Percentiles rank a stretch among this genome's conserved stretches.
Evolutionary conservation across 495 filamentous ascomycete genomes (phyloP).

Genomic region (Pseudomonodictys pantanalensis): DNA sequence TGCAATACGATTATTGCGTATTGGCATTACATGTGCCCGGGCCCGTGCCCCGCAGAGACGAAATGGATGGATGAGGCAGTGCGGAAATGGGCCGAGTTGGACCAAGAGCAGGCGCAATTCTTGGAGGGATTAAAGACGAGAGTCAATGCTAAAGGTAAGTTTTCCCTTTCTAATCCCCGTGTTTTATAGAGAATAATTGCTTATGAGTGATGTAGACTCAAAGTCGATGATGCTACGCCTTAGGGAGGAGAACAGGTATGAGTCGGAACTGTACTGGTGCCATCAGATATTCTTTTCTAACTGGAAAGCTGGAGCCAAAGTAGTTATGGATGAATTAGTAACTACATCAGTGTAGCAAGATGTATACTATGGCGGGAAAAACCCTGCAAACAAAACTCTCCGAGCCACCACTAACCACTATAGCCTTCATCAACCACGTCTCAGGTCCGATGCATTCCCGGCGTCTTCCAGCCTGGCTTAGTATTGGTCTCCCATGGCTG

Average conservation of each 20-base stretch:
- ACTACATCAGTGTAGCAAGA: neutral
- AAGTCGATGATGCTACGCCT: neutral
- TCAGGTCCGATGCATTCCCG: too few relatives aligned
- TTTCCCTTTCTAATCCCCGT: neutral
- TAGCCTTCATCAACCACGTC: too few relatives aligned
- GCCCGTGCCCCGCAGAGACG: neutral
- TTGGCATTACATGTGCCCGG: conserved; percentile 14
- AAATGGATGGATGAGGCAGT: neutral
- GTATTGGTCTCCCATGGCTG: too few relatives aligned
- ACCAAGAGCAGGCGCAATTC: conserved; percentile 4
- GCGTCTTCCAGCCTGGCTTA: too few relatives aligned
- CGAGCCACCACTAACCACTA: too few relatives aligned
- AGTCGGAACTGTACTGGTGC: conserved; percentile 17
- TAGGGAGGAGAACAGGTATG: conserved; percentile 1
- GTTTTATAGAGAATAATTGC: neutral
- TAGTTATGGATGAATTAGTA: conserved; percentile 1
- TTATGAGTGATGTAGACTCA: neutral
- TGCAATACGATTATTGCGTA: conserved; percentile 11
- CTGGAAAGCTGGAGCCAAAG: conserved; percentile 1
- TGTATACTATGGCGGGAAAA: too few relatives aligned
- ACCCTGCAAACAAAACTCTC: too few relatives aligned
- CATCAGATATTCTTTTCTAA: conserved; percentile 22
- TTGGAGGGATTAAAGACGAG: conserved; percentile 3
- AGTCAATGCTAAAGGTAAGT: conserved; percentile 9
- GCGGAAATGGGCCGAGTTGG: neutral